Percentiles rank a stretch among this genome's conserved stretches.
phyloP scores from a whole-genome alignment of 352 stramenopile species.

The Phytopythium montanum region DNA sequence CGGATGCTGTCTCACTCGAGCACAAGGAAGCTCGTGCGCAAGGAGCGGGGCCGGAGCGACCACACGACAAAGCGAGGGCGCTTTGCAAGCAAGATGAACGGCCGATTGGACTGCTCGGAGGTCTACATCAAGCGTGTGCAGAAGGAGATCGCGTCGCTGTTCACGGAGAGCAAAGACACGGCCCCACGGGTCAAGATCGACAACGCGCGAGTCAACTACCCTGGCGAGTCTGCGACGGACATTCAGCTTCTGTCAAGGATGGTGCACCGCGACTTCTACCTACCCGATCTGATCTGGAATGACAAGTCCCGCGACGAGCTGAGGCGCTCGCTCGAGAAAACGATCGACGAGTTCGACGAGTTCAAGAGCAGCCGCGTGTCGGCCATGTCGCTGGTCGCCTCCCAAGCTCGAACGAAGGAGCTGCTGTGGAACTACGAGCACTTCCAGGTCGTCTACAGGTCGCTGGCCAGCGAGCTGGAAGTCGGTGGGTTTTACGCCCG shows the following conservation, averaged over 20 bases:
- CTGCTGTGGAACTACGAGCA: slow-evolving; percentile 68
- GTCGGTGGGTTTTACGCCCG: slow-evolving; percentile 68
- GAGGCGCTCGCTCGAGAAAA: slow-evolving; percentile 34
- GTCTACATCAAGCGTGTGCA: slow-evolving; percentile 75
- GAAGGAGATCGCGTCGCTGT: slow-evolving; percentile 44
- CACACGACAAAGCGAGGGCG: slow-evolving; percentile 14
- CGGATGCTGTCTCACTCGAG: slow-evolving; percentile 64
- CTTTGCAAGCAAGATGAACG: slow-evolving; percentile 17
- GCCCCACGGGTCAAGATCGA: slow-evolving; percentile 39
- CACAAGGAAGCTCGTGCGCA: slow-evolving; percentile 59
- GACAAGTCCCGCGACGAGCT: slow-evolving; percentile 50
- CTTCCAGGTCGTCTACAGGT: slow-evolving; percentile 63
- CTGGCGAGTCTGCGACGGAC: slow-evolving; percentile 64
- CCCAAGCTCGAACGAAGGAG: slow-evolving; percentile 18
- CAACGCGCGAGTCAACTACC: slow-evolving; percentile 61
- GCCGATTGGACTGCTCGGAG: slow-evolving; percentile 28
- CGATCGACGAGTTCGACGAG: slow-evolving; percentile 46
- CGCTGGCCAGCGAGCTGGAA: slow-evolving; percentile 55
- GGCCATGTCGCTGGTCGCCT: slow-evolving; percentile 17
- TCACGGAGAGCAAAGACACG: slow-evolving; percentile 21
- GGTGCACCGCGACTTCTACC: slow-evolving; percentile 64
- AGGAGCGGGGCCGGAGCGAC: slow-evolving; percentile 35
- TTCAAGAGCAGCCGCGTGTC: slow-evolving; percentile 32
- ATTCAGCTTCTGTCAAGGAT: slow-evolving; percentile 62
- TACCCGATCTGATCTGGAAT: slow-evolving; percentile 84